A percentile compares a stretch with the other conserved stretches of the same genome.
phyloP scores from a whole-genome alignment of 2,329 filamentous ascomycete genomes.

The Allantophomopsis cytisporea region DNA sequence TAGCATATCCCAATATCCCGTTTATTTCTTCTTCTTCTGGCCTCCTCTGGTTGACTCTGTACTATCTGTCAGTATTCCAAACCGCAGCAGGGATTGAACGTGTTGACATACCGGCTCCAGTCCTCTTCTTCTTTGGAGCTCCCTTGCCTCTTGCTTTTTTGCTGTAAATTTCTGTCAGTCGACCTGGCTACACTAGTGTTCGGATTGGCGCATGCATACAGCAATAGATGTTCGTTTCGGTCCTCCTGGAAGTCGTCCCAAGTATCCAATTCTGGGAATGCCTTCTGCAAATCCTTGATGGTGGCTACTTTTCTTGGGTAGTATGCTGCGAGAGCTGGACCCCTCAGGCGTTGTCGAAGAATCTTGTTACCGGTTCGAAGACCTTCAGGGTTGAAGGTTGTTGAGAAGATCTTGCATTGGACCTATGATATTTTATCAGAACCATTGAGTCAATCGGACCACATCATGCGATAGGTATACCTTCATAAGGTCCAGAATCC shows the following conservation, averaged over 20 bases:
- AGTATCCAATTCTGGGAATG: slow-evolving; percentile 46
- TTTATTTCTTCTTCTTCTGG: slow-evolving; percentile 29
- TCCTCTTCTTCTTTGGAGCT: slow-evolving; percentile 79
- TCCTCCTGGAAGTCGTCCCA: slow-evolving; percentile 69
- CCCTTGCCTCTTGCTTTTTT: slow-evolving; percentile 74
- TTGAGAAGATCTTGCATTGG: slow-evolving; percentile 86
- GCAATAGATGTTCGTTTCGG: slow-evolving; percentile 60
- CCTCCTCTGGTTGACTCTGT: slow-evolving; percentile 30
- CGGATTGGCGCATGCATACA: slow-evolving; percentile 24
- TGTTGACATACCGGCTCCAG: slow-evolving; percentile 22
- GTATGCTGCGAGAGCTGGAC: slow-evolving; percentile 73
- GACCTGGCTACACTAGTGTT: too few species aligned
- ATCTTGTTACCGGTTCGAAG: slow-evolving; percentile 83
- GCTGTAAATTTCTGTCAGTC: slow-evolving; percentile 26
- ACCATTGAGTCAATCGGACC: slow-evolving; percentile 1
- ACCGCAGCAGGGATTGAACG: neutral
- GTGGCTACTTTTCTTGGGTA: slow-evolving; percentile 59
- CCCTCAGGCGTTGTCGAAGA: slow-evolving; percentile 74
- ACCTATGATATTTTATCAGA: slow-evolving; percentile 34
- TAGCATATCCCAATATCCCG: slow-evolving; percentile 3
- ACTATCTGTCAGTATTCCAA: slow-evolving; percentile 4
- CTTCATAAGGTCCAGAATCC: slow-evolving; percentile 65
- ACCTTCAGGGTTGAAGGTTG: slow-evolving; percentile 76
- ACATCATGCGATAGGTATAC: slow-evolving; percentile 25
- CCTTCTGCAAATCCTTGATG: slow-evolving; percentile 59